phyloP scores from a whole-genome alignment of 345 rosid genomes.

The Pseudoturritis turrita region DNA sequence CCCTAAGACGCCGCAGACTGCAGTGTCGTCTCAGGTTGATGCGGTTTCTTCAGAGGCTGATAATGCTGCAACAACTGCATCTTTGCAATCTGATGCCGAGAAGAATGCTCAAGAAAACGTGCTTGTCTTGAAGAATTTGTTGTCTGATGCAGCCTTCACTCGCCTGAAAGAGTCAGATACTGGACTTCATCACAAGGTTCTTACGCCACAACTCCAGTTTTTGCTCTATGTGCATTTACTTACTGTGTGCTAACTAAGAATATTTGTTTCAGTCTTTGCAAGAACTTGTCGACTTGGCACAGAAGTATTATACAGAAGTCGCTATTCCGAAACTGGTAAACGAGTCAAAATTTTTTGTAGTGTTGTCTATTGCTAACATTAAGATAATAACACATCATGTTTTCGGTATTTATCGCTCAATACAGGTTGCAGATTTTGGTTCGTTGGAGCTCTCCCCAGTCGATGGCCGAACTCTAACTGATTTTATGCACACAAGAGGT shows the following conservation, averaged over 20 bases:
- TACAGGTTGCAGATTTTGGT: slow-evolving; percentile 98
- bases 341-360: slow-evolving; percentile 1
- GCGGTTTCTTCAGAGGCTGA: slow-evolving; percentile 39
- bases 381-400: slow-evolving; percentile 13
- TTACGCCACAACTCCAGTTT: not conserved
- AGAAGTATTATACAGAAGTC: slow-evolving; percentile 75
- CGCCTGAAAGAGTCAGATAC: slow-evolving; percentile 81
- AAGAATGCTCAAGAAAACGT: slow-evolving; percentile 46
- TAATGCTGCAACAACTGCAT: slow-evolving; percentile 33
- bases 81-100: slow-evolving; percentile 52
- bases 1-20: slow-evolving; percentile 37
- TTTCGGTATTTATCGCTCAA: slow-evolving; percentile 19
- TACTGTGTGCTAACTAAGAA: slow-evolving; percentile 25
- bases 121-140: slow-evolving; percentile 47
- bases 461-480: slow-evolving; percentile 97
- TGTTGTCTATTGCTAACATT: not conserved
- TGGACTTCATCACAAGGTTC: slow-evolving; percentile 91
- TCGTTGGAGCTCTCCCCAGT: slow-evolving; percentile 98
- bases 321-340: slow-evolving; percentile 97
- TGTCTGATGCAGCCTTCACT: slow-evolving; percentile 76
- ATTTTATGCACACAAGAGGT: slow-evolving; percentile 99
- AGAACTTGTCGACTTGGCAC: slow-evolving; percentile 77
- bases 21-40: slow-evolving; percentile 37
- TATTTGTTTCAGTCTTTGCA: slow-evolving; percentile 59
- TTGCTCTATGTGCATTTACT: slow-evolving; percentile 13